Evolutionary conservation across 352 stramenopile genomes (phyloP).

Genomic region (Globisporangium canariense): DNA sequence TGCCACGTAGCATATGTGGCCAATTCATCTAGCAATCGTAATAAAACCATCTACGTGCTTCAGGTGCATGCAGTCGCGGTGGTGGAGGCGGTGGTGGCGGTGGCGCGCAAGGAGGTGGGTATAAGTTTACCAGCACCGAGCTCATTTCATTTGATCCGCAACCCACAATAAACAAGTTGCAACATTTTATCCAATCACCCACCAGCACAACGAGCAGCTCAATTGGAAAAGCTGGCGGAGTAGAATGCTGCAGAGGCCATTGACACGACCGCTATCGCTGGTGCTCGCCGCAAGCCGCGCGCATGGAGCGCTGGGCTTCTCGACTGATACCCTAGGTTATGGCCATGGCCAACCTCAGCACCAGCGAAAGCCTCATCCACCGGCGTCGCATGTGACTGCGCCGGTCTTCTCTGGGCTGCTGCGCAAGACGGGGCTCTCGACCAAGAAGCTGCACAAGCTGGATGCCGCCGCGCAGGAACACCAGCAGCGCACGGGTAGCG

Average conservation of each 20-base stretch:
- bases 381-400: slow-evolving; percentile 24
- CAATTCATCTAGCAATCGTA: too few species aligned
- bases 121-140: too few species aligned
- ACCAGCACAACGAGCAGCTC: not conserved
- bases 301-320: slow-evolving; percentile 6
- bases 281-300: not conserved
- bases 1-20: too few species aligned
- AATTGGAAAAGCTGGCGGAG: not conserved
- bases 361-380: too few species aligned
- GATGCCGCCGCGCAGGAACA: slow-evolving; percentile 22
- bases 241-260: slow-evolving; percentile 3
- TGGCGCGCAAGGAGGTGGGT: too few species aligned
- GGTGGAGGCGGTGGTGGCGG: too few species aligned
- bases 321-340: not conserved
- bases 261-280: not conserved
- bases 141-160: too few species aligned
- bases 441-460: slow-evolving; percentile 35
- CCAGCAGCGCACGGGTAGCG: not conserved
- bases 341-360: not conserved
- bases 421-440: slow-evolving; percentile 35
- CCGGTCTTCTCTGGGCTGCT: slow-evolving; percentile 33
- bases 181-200: not conserved
- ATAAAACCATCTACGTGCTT: too few species aligned
- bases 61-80: too few species aligned
- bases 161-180: too few species aligned